Conservation (phyloP, 2,329 filamentous ascomycete genomes). For the Fusarium setosum region DNA sequence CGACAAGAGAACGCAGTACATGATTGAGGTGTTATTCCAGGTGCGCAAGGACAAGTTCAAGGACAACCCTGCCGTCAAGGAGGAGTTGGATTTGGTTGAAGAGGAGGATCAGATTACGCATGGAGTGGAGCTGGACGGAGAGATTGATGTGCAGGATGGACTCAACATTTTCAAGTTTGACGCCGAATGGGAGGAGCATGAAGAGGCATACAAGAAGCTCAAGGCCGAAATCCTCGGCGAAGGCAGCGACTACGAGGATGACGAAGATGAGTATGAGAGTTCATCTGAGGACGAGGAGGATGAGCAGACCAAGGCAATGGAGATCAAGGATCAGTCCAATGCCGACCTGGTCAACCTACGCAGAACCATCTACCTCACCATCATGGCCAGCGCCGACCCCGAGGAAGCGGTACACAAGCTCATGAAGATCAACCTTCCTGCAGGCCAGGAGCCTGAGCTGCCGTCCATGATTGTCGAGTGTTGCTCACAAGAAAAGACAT, state of each 20-base stretch:
- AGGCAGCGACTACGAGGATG: conserved; percentile 85
- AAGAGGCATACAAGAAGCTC: conserved; percentile 88
- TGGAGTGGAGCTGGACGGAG: conserved; percentile 82
- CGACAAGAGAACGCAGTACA: conserved; percentile 98
- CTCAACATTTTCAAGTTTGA: conserved; percentile 98
- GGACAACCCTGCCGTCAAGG: conserved; percentile 89
- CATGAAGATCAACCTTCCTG: conserved; percentile 90
- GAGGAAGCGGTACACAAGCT: conserved; percentile 98
- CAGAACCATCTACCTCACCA: conserved; percentile 95
- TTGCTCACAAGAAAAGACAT: conserved; percentile 95
- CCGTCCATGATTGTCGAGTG: conserved; percentile 98
- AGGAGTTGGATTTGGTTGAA: conserved; percentile 94
- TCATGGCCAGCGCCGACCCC: conserved; percentile 95
- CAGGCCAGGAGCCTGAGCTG: conserved; percentile 88
- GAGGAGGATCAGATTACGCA: conserved; percentile 99
- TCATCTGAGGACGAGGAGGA: conserved; percentile 79
- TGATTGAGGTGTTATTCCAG: conserved; percentile 98
- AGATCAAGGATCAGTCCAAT: conserved; percentile 98
- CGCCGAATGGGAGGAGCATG: conserved; percentile 87
- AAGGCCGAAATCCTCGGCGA: conserved; percentile 96
- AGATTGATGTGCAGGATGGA: conserved; percentile 85
- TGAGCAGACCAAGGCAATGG: conserved; percentile 83
- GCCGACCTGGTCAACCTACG: conserved; percentile 94
- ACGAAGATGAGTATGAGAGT: conserved; percentile 70
- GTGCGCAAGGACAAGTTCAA: conserved; percentile 97